Conservation (phyloP, 805 yeast species). For the Kodamaea sagamina region DNA sequence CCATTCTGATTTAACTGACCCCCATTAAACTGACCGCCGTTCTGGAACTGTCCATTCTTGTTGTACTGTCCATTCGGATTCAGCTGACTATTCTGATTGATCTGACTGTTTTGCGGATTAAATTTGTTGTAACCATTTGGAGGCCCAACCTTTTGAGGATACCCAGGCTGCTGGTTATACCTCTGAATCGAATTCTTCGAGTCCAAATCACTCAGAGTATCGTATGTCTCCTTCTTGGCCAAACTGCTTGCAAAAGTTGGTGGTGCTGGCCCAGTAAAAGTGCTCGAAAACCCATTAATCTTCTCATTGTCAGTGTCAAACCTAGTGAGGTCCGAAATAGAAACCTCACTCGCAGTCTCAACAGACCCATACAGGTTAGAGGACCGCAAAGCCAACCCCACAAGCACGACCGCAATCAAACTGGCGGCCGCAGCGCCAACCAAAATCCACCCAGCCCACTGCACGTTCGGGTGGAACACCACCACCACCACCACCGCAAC, state of each 20-base stretch:
- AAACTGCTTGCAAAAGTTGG: slow-evolving; percentile 10
- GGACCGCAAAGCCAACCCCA: slow-evolving; percentile 23
- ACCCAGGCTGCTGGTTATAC: slow-evolving; percentile 2
- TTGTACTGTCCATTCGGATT: no score
- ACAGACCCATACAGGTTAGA: slow-evolving; percentile 15
- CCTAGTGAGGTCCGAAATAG: slow-evolving; percentile 7
- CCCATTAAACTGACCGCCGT: no score
- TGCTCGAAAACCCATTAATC: slow-evolving; percentile 9
- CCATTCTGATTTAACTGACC: no score
- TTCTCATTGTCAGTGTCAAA: slow-evolving; percentile 11
- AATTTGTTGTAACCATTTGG: slow-evolving; percentile 1
- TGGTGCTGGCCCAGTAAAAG: slow-evolving; percentile 6
- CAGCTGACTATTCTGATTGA: no score
- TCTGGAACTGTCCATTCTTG: neutral
- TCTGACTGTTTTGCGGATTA: no score
- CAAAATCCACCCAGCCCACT: slow-evolving; percentile 74
- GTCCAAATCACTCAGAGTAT: slow-evolving; percentile 9
- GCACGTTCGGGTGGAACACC: slow-evolving; percentile 62
- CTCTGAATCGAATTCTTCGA: slow-evolving; percentile 5
- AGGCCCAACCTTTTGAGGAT: no score
- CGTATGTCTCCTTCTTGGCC: neutral
- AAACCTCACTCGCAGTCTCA: slow-evolving; percentile 19
- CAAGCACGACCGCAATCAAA: slow-evolving; percentile 52
- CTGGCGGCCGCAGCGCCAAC: slow-evolving; percentile 65
- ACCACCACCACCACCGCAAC: slow-evolving; percentile 56